phyloP scores from a whole-genome alignment of 768 basidiomycete genomes.

The Kwoniella sp. region DNA sequence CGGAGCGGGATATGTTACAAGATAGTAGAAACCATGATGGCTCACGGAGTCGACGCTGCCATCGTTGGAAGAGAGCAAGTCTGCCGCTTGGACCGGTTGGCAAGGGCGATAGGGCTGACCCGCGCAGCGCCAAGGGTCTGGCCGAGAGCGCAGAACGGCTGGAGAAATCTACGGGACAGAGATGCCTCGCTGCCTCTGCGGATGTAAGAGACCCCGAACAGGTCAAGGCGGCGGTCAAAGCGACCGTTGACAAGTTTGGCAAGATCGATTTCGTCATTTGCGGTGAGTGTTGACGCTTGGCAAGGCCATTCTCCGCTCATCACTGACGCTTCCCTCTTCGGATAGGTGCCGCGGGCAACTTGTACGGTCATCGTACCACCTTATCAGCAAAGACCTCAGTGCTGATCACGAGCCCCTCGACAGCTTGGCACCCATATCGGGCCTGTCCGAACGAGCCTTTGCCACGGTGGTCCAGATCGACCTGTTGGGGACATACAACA shows the following conservation, averaged over 20 bases:
- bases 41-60: conserved; percentile 66
- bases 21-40: conserved; percentile 78
- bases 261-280: conserved; percentile 92
- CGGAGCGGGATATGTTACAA: conserved; percentile 80
- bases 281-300: conserved; percentile 55
- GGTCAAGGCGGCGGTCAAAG: conserved; percentile 68
- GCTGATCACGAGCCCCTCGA: background rate
- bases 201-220: conserved; percentile 77
- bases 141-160: conserved; percentile 67
- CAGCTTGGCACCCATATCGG: conserved; percentile 70
- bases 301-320: background rate
- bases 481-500: conserved; percentile 87
- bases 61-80: conserved; percentile 85
- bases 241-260: conserved; percentile 71
- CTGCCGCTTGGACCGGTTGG: background rate
- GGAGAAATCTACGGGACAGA: conserved; percentile 62
- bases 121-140: conserved; percentile 71
- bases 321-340: background rate
- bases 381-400: background rate
- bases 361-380: conserved; percentile 47
- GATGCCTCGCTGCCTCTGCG: conserved; percentile 67
- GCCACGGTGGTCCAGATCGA: conserved; percentile 91
- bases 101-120: background rate
- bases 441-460: conserved; percentile 84
- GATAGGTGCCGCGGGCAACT: conserved; percentile 91